Conservation (phyloP, 148 eudicot genomes). For the Diospyros kaki region DNA sequence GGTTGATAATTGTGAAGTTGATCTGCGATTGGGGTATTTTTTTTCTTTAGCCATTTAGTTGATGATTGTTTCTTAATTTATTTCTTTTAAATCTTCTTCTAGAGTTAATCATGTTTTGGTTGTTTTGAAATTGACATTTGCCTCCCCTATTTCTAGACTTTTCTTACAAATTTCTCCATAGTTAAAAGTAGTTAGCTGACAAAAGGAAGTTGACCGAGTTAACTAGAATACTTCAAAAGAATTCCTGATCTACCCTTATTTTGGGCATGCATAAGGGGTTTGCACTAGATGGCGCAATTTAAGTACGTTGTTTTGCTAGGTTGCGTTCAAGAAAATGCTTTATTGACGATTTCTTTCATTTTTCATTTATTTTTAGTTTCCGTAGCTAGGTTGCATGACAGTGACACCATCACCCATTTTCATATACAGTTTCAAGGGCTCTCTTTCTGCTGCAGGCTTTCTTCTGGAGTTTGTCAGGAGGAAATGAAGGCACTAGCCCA, state of each 20-base stretch:
- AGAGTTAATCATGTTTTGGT: not conserved
- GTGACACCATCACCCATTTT: not conserved
- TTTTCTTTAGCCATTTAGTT: not conserved
- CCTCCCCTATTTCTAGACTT: not conserved
- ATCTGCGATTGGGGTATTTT: constrained; percentile 53
- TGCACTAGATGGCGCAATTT: not conserved
- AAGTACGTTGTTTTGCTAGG: not conserved
- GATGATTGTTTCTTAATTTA: not conserved
- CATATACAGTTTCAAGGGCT: not conserved
- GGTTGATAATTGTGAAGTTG: constrained; percentile 27
- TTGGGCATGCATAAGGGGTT: not conserved
- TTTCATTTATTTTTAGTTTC: not conserved
- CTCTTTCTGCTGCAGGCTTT: constrained; percentile 30
- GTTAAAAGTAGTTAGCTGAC: not conserved
- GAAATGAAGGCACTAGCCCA: constrained; percentile 37
- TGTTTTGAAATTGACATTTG: not conserved
- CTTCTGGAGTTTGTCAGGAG: constrained; percentile 27
- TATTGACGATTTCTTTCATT: not conserved
- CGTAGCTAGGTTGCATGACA: not conserved
- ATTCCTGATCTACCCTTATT: too few relatives aligned
- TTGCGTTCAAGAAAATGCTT: not conserved
- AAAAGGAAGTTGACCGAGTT: too few relatives aligned
- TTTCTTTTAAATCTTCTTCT: not conserved
- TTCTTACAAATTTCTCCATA: too few relatives aligned
- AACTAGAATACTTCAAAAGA: too few relatives aligned